phyloP scores from a whole-genome alignment of 179 eudicot species.

The Spergularia azorica region DNA sequence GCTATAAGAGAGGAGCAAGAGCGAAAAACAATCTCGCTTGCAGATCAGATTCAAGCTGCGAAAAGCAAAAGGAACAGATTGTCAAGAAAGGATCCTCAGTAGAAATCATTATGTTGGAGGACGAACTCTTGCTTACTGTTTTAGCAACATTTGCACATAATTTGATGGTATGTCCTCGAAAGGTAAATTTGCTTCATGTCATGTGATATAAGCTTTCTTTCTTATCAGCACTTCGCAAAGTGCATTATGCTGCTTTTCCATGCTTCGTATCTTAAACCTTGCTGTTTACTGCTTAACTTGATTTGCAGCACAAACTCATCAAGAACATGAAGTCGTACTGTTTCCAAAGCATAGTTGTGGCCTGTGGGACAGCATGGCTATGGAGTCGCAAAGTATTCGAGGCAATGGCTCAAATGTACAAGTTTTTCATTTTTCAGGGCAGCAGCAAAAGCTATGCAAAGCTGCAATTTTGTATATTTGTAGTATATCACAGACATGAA shows the following conservation, averaged over 20 bases:
- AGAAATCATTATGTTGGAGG: neutral
- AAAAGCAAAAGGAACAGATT: conserved; percentile 51
- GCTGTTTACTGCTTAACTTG: neutral
- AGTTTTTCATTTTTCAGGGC: neutral
- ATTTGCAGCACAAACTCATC: neutral
- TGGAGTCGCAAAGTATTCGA: neutral
- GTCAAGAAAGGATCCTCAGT: conserved; percentile 14
- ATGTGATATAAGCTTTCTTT: neutral
- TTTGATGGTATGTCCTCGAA: neutral
- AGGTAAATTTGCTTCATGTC: conserved; percentile 18
- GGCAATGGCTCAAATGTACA: neutral
- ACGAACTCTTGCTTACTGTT: neutral
- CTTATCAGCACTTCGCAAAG: neutral
- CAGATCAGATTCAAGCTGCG: conserved; percentile 81
- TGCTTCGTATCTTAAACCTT: neutral
- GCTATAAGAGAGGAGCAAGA: conserved; percentile 43
- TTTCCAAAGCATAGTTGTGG: neutral
- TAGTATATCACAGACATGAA: neutral
- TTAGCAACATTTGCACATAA: conserved; percentile 3
- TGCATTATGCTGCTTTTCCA: neutral
- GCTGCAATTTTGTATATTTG: conserved; percentile 2
- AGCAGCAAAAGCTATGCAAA: neutral
- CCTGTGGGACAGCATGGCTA: too few species aligned
- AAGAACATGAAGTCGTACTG: neutral
- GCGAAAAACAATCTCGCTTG: conserved; percentile 59